A percentile compares a stretch with the other conserved stretches of the same genome.
phyloP scores from a whole-genome alignment of 1,284 basidiomycete species.

The Apiotrichum veenhuisii region DNA sequence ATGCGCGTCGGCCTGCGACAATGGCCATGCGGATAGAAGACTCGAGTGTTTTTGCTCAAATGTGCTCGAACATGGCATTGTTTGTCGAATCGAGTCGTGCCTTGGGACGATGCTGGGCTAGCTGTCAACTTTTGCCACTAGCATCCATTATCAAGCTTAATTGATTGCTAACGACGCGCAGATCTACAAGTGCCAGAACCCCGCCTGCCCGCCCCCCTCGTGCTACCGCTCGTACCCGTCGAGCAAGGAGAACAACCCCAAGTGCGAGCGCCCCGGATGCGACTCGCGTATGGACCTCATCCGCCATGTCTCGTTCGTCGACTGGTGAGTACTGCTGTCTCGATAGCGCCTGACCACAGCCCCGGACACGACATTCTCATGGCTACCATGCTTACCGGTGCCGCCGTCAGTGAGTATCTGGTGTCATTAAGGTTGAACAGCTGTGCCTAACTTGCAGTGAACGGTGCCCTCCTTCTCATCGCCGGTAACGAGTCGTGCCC shows the following conservation, averaged over 20 bases:
- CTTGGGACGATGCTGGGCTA: too few species aligned
- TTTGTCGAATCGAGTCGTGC: too few species aligned
- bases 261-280: conserved; percentile 90
- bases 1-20: too few species aligned
- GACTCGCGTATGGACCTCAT: conserved; percentile 84
- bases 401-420: conserved; percentile 69
- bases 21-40: too few species aligned
- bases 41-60: too few species aligned
- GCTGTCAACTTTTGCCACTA: background rate
- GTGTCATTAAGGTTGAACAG: background rate
- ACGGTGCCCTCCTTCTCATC: conserved; percentile 89
- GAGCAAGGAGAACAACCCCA: conserved; percentile 87
- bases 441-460: conserved; percentile 56
- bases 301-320: conserved; percentile 90
- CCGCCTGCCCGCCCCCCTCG: conserved; percentile 84
- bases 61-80: too few species aligned
- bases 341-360: conserved; percentile 38
- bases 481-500: conserved; percentile 98
- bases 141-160: background rate
- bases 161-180: conserved; percentile 42
- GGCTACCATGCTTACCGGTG: conserved; percentile 99
- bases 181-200: conserved; percentile 98
- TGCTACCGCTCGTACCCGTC: conserved; percentile 92
- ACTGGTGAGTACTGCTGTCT: conserved; percentile 42
- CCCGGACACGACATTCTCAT: conserved; percentile 91